phyloP scores from a whole-genome alignment of 345 rosid genomes.

The Pistacia integerrima region DNA sequence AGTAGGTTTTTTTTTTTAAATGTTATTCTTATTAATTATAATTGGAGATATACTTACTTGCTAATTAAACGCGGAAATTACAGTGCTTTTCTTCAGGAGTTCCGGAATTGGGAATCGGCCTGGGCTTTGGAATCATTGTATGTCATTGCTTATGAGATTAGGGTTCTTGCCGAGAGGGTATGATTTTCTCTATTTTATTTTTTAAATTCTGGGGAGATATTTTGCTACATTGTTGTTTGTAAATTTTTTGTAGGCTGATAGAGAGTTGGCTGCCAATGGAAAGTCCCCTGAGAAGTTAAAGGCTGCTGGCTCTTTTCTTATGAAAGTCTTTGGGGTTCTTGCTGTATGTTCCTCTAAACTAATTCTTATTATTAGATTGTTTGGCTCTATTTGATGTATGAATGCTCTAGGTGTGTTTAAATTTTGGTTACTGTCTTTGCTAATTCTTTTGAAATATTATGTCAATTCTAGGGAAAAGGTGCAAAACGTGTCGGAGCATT shows the following conservation, averaged over 20 bases:
- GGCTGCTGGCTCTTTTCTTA: constrained; percentile 93
- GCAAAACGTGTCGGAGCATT: constrained; percentile 93
- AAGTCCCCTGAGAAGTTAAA: constrained; percentile 93
- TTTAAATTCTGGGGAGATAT: not conserved
- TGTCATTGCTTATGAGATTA: constrained; percentile 84
- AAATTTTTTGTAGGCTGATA: constrained; percentile 66
- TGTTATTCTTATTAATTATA: not conserved
- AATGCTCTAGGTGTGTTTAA: not conserved
- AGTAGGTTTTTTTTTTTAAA: constrained; percentile 37
- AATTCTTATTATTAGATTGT: not conserved
- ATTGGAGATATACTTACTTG: not conserved
- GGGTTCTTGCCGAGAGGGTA: constrained; percentile 97
- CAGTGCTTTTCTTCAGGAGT: constrained; percentile 96
- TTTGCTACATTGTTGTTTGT: constrained; percentile 5
- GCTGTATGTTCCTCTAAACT: constrained; percentile 60
- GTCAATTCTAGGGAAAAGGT: constrained; percentile 77
- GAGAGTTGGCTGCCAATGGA: constrained; percentile 71
- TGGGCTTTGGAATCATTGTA: constrained; percentile 93
- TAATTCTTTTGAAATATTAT: constrained; percentile 13
- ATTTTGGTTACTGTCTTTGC: constrained; percentile 2
- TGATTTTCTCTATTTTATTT: not conserved
- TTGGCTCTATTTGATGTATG: constrained; percentile 5
- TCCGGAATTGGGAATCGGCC: constrained; percentile 96
- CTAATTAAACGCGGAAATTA: constrained; percentile 11
- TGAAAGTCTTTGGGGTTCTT: constrained; percentile 95